A percentile compares a stretch with the other conserved stretches of the same genome.
Evolutionary conservation across 2,329 filamentous ascomycete genomes (phyloP).

Genomic region (Ceratocystis cubensis): DNA sequence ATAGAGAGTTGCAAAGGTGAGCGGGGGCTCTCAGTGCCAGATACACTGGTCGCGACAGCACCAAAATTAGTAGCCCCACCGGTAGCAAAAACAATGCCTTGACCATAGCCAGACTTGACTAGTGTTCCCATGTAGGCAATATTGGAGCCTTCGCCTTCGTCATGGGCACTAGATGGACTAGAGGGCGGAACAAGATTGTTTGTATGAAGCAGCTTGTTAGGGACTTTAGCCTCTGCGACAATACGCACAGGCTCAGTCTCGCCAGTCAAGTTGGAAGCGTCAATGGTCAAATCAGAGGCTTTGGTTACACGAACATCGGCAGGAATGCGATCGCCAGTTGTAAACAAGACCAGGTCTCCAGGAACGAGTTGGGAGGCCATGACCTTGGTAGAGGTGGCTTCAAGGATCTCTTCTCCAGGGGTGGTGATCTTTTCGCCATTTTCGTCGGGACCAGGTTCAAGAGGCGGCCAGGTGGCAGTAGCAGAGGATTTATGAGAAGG

Average conservation of each 20-base stretch:
- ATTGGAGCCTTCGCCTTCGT: conserved; percentile 60
- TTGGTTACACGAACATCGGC: conserved; percentile 91
- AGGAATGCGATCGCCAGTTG: conserved; percentile 89
- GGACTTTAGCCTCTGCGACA: conserved; percentile 44
- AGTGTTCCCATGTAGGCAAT: conserved; percentile 98
- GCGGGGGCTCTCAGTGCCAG: conserved; percentile 86
- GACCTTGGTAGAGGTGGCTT: conserved; percentile 68
- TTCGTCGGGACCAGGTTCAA: conserved; percentile 28
- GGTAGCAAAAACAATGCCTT: conserved; percentile 94
- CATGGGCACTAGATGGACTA: conserved; percentile 26
- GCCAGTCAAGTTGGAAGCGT: conserved; percentile 91
- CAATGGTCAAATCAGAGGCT: conserved; percentile 79
- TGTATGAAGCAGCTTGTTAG: background rate
- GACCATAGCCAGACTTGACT: conserved; percentile 86
- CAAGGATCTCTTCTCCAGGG: conserved; percentile 50
- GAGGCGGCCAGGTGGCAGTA: conserved; percentile 38
- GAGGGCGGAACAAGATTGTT: conserved; percentile 16
- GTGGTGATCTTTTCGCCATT: conserved; percentile 38
- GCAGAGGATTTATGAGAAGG: conserved; percentile 27
- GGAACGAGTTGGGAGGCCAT: conserved; percentile 79
- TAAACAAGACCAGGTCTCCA: conserved; percentile 85
- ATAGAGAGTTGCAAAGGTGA: conserved; percentile 92
- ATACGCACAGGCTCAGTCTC: conserved; percentile 90
- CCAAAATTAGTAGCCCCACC: conserved; percentile 91
- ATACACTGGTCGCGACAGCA: conserved; percentile 85